Evolutionary conservation across 164 flowering plant species (phyloP).

Genomic region (Tetracentron sinense): DNA sequence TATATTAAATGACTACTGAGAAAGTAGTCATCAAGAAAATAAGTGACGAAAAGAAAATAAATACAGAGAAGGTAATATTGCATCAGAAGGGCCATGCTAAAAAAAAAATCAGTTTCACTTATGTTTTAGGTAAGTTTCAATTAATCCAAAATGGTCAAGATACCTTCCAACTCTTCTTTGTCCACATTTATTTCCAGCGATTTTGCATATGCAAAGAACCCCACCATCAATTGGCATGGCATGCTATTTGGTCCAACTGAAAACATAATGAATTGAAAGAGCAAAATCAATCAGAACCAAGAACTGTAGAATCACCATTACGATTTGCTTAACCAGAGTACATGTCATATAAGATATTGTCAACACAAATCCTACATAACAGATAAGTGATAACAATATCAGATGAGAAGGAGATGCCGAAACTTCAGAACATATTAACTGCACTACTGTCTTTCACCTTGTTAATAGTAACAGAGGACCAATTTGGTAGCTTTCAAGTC

Average conservation of each 20-base stretch:
- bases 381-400: background rate
- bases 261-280: constrained; percentile 10
- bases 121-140: no score
- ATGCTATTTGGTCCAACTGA: constrained; percentile 92
- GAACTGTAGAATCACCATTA: background rate
- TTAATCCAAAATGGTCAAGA: constrained; percentile 1
- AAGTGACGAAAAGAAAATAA: background rate
- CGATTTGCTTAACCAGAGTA: background rate
- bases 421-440: background rate
- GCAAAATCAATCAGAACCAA: constrained; percentile 8
- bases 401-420: background rate
- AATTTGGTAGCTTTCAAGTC: no score
- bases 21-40: background rate
- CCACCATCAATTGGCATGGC: constrained; percentile 98
- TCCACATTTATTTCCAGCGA: constrained; percentile 83
- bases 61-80: no score
- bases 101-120: background rate
- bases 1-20: no score
- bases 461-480: background rate
- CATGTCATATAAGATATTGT: no score
- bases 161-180: constrained; percentile 91
- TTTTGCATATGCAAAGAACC: constrained; percentile 89
- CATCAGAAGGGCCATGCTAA: background rate
- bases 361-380: background rate
- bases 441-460: background rate